Conservation (phyloP, 495 filamentous ascomycete genomes). For the Hypoxylon intermedium region DNA sequence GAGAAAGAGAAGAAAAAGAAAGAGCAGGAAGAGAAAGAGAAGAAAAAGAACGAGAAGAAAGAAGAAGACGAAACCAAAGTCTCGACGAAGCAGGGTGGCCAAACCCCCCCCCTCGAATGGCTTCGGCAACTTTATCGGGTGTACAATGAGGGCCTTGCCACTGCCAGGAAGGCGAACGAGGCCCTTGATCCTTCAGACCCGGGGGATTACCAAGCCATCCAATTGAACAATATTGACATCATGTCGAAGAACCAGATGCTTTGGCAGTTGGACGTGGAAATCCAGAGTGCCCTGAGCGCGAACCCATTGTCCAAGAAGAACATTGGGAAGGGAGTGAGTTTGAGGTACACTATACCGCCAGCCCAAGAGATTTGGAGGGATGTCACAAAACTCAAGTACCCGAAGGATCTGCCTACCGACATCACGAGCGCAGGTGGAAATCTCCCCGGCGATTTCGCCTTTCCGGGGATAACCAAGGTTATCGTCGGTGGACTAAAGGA, state of each 20-base stretch:
- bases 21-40: too few relatives aligned
- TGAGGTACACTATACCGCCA: neutral
- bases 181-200: slow-evolving; percentile 20
- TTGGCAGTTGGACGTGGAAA: slow-evolving; percentile 26
- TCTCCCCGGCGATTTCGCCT: slow-evolving; percentile 25
- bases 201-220: slow-evolving; percentile 13
- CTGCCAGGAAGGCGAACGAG: slow-evolving; percentile 3
- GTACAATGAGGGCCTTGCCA: slow-evolving; percentile 5
- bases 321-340: slow-evolving; percentile 9
- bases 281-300: slow-evolving; percentile 1
- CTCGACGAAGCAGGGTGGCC: too few relatives aligned
- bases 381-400: slow-evolving; percentile 6
- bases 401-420: slow-evolving; percentile 23
- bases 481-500: slow-evolving; percentile 22
- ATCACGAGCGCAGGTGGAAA: slow-evolving; percentile 13
- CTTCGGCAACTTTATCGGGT: neutral
- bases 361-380: slow-evolving; percentile 1
- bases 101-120: neutral
- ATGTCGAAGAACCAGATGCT: slow-evolving; percentile 29
- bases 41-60: too few relatives aligned
- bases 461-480: slow-evolving; percentile 12
- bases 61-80: too few relatives aligned
- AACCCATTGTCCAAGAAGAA: slow-evolving; percentile 1
- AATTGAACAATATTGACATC: slow-evolving; percentile 33
- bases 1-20: too few relatives aligned